These are phyloP conservation scores for Tripidium arundinaceum DNA, from an alignment of 202 grass and related monocot genomes.

Conservation along the genomic window DNA sequence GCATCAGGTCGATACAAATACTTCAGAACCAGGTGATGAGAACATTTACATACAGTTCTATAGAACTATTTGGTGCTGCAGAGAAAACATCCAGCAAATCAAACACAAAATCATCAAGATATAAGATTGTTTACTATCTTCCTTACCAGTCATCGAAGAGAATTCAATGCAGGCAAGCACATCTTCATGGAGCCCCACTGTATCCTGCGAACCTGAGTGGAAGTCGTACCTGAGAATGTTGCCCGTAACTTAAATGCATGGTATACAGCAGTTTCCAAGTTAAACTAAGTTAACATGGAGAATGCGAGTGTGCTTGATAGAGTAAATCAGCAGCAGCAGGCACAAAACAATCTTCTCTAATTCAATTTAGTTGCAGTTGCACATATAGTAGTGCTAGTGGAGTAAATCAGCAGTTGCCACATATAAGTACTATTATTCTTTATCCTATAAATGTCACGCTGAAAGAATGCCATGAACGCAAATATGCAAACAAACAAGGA, in stretches of 20 bases:
- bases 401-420: no score
- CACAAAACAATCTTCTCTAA: constrained; percentile 11
- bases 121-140: not conserved
- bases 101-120: not conserved
- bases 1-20: no score
- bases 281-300: not conserved
- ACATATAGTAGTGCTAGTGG: not conserved
- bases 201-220: constrained; percentile 39
- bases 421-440: not conserved
- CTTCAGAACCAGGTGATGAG: constrained; percentile 7
- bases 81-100: not conserved
- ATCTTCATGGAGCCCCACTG: no score
- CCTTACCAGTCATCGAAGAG: constrained; percentile 41
- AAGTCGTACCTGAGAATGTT: constrained; percentile 63
- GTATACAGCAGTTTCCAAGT: no score
- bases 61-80: not conserved
- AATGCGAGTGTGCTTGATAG: not conserved
- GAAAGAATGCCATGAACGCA: not conserved
- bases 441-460: not conserved
- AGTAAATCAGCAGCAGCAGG: constrained; percentile 1
- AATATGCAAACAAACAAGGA: not conserved
- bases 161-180: constrained; percentile 44
- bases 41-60: not conserved
- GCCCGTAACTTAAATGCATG: no score
- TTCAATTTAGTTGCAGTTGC: not conserved